phyloP scores from a whole-genome alignment of 2,329 filamentous ascomycete genomes.

The Diaporthe batatas region DNA sequence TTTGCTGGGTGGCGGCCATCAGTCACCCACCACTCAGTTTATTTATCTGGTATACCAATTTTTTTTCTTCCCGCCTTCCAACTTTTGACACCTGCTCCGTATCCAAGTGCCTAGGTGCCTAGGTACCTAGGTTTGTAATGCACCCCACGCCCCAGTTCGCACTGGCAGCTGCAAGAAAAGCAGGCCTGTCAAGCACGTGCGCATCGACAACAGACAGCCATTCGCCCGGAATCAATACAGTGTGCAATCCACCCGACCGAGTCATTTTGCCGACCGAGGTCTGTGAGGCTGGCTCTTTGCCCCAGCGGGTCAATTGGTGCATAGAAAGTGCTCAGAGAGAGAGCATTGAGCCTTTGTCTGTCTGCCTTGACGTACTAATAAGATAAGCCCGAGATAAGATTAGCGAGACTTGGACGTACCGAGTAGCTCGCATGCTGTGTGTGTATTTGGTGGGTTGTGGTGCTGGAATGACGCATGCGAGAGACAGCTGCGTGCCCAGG shows the following conservation, averaged over 20 bases:
- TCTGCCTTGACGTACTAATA: background rate
- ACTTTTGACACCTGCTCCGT: background rate
- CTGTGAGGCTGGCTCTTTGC: background rate
- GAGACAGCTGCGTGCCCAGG: background rate
- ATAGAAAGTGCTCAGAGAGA: background rate
- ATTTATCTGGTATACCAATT: background rate
- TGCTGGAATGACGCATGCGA: slow-evolving; percentile 21
- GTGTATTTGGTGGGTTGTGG: slow-evolving; percentile 7
- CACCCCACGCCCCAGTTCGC: background rate
- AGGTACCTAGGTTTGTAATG: too few species aligned
- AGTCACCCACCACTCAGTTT: slow-evolving; percentile 8
- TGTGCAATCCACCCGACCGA: slow-evolving; percentile 16
- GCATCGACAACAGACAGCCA: slow-evolving; percentile 17
- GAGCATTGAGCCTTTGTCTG: background rate
- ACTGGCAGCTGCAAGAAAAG: slow-evolving; percentile 4
- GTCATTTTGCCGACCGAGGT: slow-evolving; percentile 27
- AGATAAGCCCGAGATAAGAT: slow-evolving; percentile 32
- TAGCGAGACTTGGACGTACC: slow-evolving; percentile 5
- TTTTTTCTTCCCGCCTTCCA: background rate
- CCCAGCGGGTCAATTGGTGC: background rate
- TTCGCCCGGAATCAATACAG: slow-evolving; percentile 22
- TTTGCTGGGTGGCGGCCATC: background rate
- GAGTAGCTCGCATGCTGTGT: background rate
- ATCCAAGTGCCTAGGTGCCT: too few species aligned
- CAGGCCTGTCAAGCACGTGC: slow-evolving; percentile 25